Conservation (phyloP, 2,329 filamentous ascomycete species). For the Ascocoryne sarcoides region DNA sequence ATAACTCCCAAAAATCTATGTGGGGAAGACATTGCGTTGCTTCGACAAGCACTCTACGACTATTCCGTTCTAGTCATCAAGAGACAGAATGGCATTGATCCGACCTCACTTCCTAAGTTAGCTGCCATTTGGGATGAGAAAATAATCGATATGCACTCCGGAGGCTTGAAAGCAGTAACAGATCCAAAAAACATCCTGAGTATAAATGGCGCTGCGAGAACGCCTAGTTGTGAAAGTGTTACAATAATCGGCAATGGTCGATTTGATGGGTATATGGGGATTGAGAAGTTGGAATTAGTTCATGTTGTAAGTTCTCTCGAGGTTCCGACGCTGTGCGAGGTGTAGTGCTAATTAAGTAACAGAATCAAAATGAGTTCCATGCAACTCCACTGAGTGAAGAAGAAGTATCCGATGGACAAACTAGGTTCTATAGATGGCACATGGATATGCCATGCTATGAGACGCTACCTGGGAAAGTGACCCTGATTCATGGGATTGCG, state of each 20-base stretch:
- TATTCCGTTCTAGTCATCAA: constrained; percentile 9
- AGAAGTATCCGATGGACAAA: constrained; percentile 16
- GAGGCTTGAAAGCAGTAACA: constrained; percentile 1
- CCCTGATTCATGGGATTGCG: constrained; percentile 18
- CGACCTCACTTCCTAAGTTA: constrained; percentile 3
- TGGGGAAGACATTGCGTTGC: no score
- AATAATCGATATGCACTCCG: constrained; percentile 6
- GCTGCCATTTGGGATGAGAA: constrained; percentile 7
- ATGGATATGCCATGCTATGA: constrained; percentile 27
- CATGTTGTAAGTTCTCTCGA: constrained; percentile 1
- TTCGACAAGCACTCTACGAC: constrained; percentile 11
- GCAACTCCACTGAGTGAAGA: constrained; percentile 7
- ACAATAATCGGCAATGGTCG: constrained; percentile 9
- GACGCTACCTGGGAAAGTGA: constrained; percentile 24
- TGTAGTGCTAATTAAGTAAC: neutral
- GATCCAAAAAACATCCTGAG: constrained; percentile 9
- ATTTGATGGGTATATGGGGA: constrained; percentile 7
- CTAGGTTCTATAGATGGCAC: constrained; percentile 26
- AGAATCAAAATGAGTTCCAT: constrained; percentile 10
- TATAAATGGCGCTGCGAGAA: constrained; percentile 5
- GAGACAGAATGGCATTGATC: constrained; percentile 10
- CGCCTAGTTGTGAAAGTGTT: neutral
- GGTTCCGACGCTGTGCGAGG: neutral
- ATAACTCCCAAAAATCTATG: no score
- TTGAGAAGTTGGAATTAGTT: constrained; percentile 3